Evolutionary conservation across 306 rosid genomes (phyloP).

Genomic region (Carpinus fangiana): DNA sequence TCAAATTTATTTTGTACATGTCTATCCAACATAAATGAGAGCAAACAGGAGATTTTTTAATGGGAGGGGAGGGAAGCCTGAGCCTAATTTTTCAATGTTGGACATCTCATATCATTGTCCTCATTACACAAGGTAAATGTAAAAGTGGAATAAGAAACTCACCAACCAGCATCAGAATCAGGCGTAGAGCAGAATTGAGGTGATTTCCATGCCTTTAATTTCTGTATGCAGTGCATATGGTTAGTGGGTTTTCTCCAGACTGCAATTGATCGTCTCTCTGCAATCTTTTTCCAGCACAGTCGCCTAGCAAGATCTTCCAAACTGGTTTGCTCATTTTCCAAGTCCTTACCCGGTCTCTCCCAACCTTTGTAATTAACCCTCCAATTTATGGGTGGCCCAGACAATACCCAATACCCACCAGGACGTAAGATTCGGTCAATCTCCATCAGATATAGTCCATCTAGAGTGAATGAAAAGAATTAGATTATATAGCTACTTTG

Average conservation of each 20-base stretch:
- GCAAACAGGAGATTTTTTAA: no score
- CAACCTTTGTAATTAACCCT: constrained; percentile 45
- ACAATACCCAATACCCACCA: constrained; percentile 66
- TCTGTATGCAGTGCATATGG: constrained; percentile 37
- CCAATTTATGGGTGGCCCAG: constrained; percentile 73
- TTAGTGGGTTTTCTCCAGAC: constrained; percentile 49
- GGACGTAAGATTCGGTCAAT: constrained; percentile 54
- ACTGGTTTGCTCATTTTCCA: constrained; percentile 41
- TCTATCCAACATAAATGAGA: no score
- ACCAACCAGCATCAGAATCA: constrained; percentile 55
- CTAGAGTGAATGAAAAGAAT: constrained; percentile 23
- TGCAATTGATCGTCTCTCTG: constrained; percentile 42
- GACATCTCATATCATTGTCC: background rate
- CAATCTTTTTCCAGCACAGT: constrained; percentile 59
- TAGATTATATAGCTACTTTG: background rate
- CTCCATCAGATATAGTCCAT: constrained; percentile 54
- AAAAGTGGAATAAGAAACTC: constrained; percentile 24
- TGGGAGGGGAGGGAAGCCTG: no score
- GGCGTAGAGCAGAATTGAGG: constrained; percentile 42
- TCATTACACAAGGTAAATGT: background rate
- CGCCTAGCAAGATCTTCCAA: constrained; percentile 52
- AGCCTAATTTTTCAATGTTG: background rate
- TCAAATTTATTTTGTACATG: no score
- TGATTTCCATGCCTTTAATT: constrained; percentile 34
- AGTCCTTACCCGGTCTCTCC: constrained; percentile 33